These are phyloP conservation scores for Clarireedia monteithiana DNA, from an alignment of 2,329 filamentous ascomycete species.

Conservation along the genomic window DNA sequence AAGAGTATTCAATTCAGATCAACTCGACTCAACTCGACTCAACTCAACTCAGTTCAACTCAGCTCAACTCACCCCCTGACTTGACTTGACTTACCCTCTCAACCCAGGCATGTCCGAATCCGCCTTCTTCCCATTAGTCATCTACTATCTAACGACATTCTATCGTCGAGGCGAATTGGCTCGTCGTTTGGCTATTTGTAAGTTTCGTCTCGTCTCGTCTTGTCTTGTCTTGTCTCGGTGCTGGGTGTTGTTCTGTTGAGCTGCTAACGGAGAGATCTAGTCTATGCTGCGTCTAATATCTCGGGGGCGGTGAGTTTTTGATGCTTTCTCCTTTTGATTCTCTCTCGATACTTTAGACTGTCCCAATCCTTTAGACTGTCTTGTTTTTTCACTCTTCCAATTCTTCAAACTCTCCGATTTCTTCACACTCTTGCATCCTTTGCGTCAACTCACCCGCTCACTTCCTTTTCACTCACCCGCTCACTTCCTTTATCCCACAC, in stretches of 20 bases:
- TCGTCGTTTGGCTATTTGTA: conserved; percentile 64
- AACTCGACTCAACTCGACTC: too few relatives aligned
- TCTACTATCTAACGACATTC: conserved; percentile 51
- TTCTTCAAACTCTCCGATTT: too few relatives aligned
- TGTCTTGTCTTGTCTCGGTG: too few relatives aligned
- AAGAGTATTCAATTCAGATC: too few relatives aligned
- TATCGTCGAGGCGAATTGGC: conserved; percentile 66
- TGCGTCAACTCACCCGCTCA: background rate
- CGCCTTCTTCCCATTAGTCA: conserved; percentile 62
- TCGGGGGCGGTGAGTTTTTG: too few relatives aligned
- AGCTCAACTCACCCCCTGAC: background rate
- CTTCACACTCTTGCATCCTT: too few relatives aligned
- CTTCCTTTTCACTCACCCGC: background rate
- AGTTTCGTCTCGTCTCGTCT: background rate
- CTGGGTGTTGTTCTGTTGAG: too few relatives aligned
- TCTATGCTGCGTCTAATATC: conserved; percentile 58
- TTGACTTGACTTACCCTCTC: background rate
- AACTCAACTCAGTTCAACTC: too few relatives aligned
- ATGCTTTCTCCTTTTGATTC: background rate
- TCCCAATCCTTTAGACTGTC: too few relatives aligned
- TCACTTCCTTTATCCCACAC: background rate
- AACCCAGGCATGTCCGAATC: conserved; percentile 46
- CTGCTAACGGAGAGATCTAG: background rate
- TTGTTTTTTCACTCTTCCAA: too few relatives aligned
- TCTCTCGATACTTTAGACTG: background rate